Conservation (phyloP, 164 flowering plant species). For the Aristolochia fimbriata region DNA sequence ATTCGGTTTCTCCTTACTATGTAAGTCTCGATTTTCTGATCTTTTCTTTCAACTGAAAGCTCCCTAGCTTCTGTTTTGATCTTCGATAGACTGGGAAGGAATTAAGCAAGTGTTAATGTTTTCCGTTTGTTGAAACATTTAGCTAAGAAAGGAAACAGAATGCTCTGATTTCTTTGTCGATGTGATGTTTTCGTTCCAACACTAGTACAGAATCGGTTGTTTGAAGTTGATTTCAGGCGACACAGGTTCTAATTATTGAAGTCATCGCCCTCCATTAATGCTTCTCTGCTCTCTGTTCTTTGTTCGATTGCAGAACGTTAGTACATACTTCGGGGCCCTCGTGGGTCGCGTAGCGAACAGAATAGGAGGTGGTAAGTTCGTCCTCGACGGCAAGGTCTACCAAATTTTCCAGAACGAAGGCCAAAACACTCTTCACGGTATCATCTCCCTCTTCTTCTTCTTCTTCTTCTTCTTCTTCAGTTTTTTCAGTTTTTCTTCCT, state of each 20-base stretch:
- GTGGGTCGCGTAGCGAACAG: constrained; percentile 82
- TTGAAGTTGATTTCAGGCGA: too few species aligned
- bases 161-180: too few species aligned
- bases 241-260: too few species aligned
- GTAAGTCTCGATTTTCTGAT: neutral
- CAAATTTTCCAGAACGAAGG: constrained; percentile 52
- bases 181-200: too few species aligned
- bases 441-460: neutral
- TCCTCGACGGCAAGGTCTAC: constrained; percentile 39
- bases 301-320: constrained; percentile 45
- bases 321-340: constrained; percentile 48
- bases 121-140: too few species aligned
- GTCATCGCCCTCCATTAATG: too few species aligned
- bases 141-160: too few species aligned
- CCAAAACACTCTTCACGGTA: constrained; percentile 55
- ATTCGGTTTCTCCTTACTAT: constrained; percentile 20
- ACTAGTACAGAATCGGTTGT: too few species aligned
- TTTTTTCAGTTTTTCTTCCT: neutral
- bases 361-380: constrained; percentile 55
- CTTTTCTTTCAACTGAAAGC: neutral
- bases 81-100: too few species aligned
- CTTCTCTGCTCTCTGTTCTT: neutral
- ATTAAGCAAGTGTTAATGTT: too few species aligned
- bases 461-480: neutral
- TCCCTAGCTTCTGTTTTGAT: too few species aligned